Base-by-base conservation (phyloP, 176 grass and related monocot species). In the Triticum monococcum region DNA sequence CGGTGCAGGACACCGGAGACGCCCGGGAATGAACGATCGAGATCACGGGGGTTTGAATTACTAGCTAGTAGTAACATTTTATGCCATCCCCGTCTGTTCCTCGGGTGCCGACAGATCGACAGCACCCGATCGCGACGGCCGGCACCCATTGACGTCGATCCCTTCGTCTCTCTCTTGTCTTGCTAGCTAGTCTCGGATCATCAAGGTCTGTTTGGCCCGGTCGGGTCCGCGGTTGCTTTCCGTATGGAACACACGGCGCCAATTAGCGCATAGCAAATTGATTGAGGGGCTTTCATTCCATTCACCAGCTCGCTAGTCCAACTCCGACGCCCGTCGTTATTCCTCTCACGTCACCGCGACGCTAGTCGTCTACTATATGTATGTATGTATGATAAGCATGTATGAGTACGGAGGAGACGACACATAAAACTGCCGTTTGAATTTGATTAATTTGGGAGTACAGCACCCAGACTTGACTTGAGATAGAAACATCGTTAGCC, bases 81-180 rank as follows among this genome's bases (percentile, higher is more conserved):
- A 75, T 43, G 37, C 66, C 90, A 85, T 86, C 78, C 31, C 31
- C 33, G 5, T 83, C 61, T 83, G 90, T 28, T 81, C 64, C 80
- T 92, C 84, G 80, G 85, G 81, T 85, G 88, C 88, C 88, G 91
- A 92, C 85, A 77, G 84, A 80, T 81, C 70, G 84, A 84, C 61
- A 83, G 74, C 69, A 83, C 74, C 77, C 72, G 83, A 80, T 63
- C 33, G 22, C 22, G 46, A 67, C 56, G 26, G 38, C 80, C 32
- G 11, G 79, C 83, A 66, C 72, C 28, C 70, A 46, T 48, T 77
- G 88, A 81, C 77, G 61, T 45, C 23, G 43, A 46, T 13, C 43
- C 43, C 43, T 46, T 46, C 43, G 1, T 46, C 1, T 46, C 43
- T 46, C 43, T 46, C 33, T 25, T 56, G 14, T 56, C 52, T 16